phyloP scores from a whole-genome alignment of 768 basidiomycete species.

The Amanita exitialis region DNA sequence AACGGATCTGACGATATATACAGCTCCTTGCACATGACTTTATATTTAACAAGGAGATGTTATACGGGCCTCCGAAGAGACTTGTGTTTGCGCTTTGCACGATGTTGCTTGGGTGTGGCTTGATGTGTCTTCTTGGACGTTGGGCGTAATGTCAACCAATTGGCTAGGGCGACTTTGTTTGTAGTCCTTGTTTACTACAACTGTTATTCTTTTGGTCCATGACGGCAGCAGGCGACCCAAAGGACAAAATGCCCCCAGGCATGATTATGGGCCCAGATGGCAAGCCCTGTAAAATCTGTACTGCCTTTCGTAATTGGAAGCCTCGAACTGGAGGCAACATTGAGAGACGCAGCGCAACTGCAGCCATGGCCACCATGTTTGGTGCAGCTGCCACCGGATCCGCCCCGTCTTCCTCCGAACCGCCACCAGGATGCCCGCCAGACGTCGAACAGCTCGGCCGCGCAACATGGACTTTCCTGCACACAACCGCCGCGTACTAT shows the following conservation, averaged over 20 bases:
- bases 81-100: slow-evolving; percentile 66
- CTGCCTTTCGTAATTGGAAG: slow-evolving; percentile 66
- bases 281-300: slow-evolving; percentile 91
- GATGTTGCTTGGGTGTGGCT: slow-evolving; percentile 71
- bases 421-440: slow-evolving; percentile 70
- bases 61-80: slow-evolving; percentile 51
- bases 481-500: slow-evolving; percentile 93
- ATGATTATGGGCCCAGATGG: slow-evolving; percentile 89
- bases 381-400: slow-evolving; percentile 9
- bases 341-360: slow-evolving; percentile 13
- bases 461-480: slow-evolving; percentile 95
- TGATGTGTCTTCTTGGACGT: slow-evolving; percentile 87
- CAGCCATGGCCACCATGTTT: slow-evolving; percentile 17
- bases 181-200: background rate
- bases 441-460: slow-evolving; percentile 85
- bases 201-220: background rate
- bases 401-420: slow-evolving; percentile 16
- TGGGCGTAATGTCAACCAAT: slow-evolving; percentile 82
- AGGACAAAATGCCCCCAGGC: slow-evolving; percentile 52
- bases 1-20: slow-evolving; percentile 1
- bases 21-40: slow-evolving; percentile 92
- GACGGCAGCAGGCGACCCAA: background rate
- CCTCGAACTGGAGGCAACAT: slow-evolving; percentile 28
- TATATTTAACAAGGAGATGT: slow-evolving; percentile 82
- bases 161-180: background rate